Percentiles rank a stretch among this genome's conserved stretches.
phyloP scores from a whole-genome alignment of 257 asterid species.

The Coffea eugenioides region DNA sequence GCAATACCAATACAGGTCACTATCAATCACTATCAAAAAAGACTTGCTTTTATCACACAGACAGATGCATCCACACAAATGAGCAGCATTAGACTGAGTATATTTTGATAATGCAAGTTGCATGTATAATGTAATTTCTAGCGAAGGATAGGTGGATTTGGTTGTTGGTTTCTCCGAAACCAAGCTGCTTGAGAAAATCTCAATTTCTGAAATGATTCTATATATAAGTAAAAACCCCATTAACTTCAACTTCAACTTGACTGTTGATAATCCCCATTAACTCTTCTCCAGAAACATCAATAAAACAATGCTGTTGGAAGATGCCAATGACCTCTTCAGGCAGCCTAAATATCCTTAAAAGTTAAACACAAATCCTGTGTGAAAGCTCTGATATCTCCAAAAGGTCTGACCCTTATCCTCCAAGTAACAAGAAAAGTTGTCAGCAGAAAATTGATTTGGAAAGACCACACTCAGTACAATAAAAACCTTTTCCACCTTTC shows the following conservation, averaged over 20 bases:
- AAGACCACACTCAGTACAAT: background rate
- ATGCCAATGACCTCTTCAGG: background rate
- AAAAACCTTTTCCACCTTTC: background rate
- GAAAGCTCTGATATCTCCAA: background rate
- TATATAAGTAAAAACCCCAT: background rate
- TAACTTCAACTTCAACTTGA: background rate
- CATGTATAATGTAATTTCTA: background rate
- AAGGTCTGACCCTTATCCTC: background rate
- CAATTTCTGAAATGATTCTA: background rate
- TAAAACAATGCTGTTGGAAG: background rate
- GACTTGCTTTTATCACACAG: background rate
- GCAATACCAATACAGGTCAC: slow-evolving; percentile 7
- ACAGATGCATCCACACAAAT: background rate
- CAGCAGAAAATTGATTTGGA: background rate
- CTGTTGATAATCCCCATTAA: background rate
- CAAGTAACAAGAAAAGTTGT: background rate
- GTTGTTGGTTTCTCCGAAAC: background rate
- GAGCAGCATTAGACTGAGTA: background rate
- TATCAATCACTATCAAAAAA: background rate
- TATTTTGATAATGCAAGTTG: background rate
- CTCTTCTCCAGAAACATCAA: background rate
- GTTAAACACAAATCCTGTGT: background rate
- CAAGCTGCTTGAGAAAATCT: background rate
- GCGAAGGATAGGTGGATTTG: background rate
- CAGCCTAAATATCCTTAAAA: background rate